Evolutionary conservation across 441 rosid species (phyloP).

Genomic region (Pelargonium australe): DNA sequence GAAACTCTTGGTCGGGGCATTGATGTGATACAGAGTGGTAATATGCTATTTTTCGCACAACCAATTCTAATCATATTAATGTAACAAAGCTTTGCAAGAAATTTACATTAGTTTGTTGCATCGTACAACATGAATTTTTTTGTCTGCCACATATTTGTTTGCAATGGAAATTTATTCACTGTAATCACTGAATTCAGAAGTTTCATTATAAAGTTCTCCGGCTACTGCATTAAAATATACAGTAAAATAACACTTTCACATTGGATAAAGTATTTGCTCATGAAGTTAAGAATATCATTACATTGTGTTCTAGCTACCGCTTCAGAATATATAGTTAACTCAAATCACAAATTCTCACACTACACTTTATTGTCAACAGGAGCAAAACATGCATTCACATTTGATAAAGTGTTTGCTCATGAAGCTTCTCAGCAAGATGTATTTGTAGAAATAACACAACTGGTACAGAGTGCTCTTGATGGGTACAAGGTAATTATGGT

Average conservation of each 20-base stretch:
- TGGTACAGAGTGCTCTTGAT: slow-evolving; percentile 93
- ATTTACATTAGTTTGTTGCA: too few species aligned
- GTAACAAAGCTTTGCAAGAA: too few species aligned
- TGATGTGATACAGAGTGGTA: slow-evolving; percentile 81
- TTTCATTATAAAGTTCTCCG: too few species aligned
- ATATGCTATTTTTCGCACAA: not conserved
- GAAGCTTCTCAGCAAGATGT: slow-evolving; percentile 86
- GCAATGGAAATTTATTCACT: too few species aligned
- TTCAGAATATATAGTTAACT: not conserved
- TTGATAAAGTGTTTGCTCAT: slow-evolving; percentile 84
- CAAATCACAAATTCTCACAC: not conserved
- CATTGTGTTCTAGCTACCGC: not conserved
- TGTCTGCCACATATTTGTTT: too few species aligned
- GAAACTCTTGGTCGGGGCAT: slow-evolving; percentile 81
- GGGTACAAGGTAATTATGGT: slow-evolving; percentile 69
- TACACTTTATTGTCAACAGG: slow-evolving; percentile 37
- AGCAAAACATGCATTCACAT: slow-evolving; percentile 73
- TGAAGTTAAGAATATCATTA: not conserved
- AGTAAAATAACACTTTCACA: too few species aligned
- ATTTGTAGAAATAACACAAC: slow-evolving; percentile 87
- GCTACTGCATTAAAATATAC: too few species aligned
- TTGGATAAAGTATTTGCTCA: too few species aligned
- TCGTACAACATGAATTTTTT: too few species aligned
- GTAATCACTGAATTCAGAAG: too few species aligned
- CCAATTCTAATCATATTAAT: not conserved